Evolutionary conservation across 2,329 filamentous ascomycete genomes (phyloP), one percentile per base, ranked within the genome.

Genomic region (Fusarium sp.): DNA sequence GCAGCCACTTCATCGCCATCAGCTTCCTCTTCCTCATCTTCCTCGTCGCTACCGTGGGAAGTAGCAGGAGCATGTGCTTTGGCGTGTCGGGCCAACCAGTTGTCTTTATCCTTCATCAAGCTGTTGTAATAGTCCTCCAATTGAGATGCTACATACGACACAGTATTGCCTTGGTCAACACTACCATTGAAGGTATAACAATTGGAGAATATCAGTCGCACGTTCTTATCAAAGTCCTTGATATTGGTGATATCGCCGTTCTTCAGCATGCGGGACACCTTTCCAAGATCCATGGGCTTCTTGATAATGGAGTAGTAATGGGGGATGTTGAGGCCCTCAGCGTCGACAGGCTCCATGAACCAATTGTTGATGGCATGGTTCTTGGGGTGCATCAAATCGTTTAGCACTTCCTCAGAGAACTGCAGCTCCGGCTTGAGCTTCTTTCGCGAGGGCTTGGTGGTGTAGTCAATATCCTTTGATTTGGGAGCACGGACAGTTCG

Each of bases 291-390:
- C 95, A 98, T 99, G 1, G 96, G 96, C 79, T 95, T 94, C 85
- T 97, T 98, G 83, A 99, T 94, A 68, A 98, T 86, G 76, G 92
- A 94, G 80, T 96, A 93, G 79, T 99, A 99, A 27, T 92, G 91
- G 1, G 96, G 96, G 65, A 98, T 98, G 79, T 95, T 94, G 58
- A 98, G 85, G 1, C 95, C 95, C 38, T 98, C 95, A 1, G 96
- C 94, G 78, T 99, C 96, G 23, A 99, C 96, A 0, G 96, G 93
- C 11, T 88, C 83, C 75, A 93, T 84, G 83, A 99, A 99, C 64
- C 93, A 91, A 60, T 87, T 86, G 45, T 93, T 93, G 72, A 91
- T 83, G 4, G 82, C 78, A 60, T 85, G 86, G 78, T 98, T 88
- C 79, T 93, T 95, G 2, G 87, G 82, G 78, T 94, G 92, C 80